Evolutionary conservation across 305 asterid species (phyloP).

Genomic region (Fraxinus sp.): DNA sequence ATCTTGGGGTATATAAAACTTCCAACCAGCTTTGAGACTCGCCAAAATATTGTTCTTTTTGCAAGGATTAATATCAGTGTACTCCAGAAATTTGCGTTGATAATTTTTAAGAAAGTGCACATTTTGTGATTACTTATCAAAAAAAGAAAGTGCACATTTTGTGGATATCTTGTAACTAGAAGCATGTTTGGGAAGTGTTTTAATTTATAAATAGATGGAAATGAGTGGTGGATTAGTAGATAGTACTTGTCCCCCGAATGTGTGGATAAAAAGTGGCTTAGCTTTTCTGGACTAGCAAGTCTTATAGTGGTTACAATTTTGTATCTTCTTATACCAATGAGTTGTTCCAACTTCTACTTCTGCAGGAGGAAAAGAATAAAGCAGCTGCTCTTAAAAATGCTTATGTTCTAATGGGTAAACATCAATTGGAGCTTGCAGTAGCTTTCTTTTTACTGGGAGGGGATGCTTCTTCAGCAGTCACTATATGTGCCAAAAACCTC

Average conservation of each 20-base stretch:
- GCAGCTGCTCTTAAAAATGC: conserved; percentile 98
- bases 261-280: not conserved
- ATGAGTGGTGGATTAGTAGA: not conserved
- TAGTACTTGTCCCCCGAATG: not conserved
- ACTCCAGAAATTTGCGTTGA: not conserved
- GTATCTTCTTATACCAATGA: conserved; percentile 20
- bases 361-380: conserved; percentile 88
- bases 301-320: conserved; percentile 18
- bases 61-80: not conserved
- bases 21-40: not conserved
- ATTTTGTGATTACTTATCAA: too few species aligned
- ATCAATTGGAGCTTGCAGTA: conserved; percentile 92
- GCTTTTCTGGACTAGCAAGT: conserved; percentile 19
- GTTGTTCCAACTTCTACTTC: conserved; percentile 20
- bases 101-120: conserved; percentile 1
- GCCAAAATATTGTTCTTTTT: not conserved
- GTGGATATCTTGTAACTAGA: conserved; percentile 2
- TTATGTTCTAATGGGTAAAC: conserved; percentile 93
- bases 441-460: conserved; percentile 99
- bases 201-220: not conserved
- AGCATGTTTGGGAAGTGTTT: not conserved
- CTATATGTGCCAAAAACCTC: conserved; percentile 87
- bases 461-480: conserved; percentile 88
- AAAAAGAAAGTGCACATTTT: conserved; percentile 8
- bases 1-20: conserved; percentile 5